Evolutionary conservation across 345 rosid species (phyloP).

Genomic region (Ceriops tagal): DNA sequence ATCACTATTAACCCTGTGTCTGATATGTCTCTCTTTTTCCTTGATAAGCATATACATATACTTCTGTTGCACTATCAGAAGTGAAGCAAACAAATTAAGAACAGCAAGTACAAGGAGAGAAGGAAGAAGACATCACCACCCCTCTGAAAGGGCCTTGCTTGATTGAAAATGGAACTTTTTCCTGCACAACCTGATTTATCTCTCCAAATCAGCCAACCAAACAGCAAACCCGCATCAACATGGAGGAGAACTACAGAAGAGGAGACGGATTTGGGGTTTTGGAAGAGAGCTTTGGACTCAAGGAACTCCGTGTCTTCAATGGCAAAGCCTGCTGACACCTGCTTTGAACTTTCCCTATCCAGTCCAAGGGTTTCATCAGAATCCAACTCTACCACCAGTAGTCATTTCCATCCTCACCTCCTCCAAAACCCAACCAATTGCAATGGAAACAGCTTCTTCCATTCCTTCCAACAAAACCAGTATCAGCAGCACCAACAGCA

Average conservation of each 20-base stretch:
- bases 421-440: constrained; percentile 28
- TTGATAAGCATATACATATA: neutral
- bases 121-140: neutral
- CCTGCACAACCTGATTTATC: constrained; percentile 79
- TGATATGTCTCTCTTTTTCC: neutral
- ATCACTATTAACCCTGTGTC: constrained; percentile 16
- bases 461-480: constrained; percentile 39
- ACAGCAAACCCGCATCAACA: constrained; percentile 56
- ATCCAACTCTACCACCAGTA: constrained; percentile 21
- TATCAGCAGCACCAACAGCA: constrained; percentile 28
- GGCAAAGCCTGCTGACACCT: constrained; percentile 36
- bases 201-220: constrained; percentile 72
- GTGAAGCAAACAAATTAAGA: neutral
- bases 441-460: constrained; percentile 30
- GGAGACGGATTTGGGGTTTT: constrained; percentile 49
- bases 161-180: constrained; percentile 58
- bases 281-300: constrained; percentile 57
- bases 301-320: constrained; percentile 51
- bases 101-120: constrained; percentile 1
- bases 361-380: constrained; percentile 47
- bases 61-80: neutral
- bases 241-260: constrained; percentile 52
- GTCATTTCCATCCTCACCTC: constrained; percentile 25
- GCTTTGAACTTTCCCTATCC: constrained; percentile 64
- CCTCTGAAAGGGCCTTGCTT: neutral